phyloP scores from a whole-genome alignment of 805 yeast genomes.

The Zygotorulaspora danielsina region DNA sequence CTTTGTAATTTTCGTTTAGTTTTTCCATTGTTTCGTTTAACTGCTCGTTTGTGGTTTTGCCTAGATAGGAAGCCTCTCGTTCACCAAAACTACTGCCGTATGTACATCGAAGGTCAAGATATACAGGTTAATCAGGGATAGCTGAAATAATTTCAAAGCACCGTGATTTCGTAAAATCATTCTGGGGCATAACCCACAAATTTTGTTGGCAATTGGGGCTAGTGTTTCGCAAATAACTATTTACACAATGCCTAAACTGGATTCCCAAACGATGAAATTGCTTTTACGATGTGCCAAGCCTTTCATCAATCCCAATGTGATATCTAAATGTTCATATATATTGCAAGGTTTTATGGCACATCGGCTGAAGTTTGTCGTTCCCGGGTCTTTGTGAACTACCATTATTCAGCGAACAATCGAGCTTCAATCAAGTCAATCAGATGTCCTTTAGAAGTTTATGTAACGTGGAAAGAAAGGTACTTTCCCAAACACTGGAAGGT shows the following conservation, averaged over 20 bases:
- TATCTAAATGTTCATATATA: neutral
- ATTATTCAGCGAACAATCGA: no score
- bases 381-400: no score
- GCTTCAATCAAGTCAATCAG: no score
- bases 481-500: conserved; percentile 23
- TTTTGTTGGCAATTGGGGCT: no score
- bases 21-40: neutral
- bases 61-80: neutral
- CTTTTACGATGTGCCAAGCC: neutral
- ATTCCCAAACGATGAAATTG: neutral
- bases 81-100: neutral
- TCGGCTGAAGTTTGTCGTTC: no score
- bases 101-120: neutral
- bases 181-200: no score
- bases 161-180: no score
- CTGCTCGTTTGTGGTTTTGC: neutral
- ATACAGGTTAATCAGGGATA: neutral
- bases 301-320: no score
- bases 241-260: neutral
- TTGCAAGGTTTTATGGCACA: neutral
- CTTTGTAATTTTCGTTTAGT: neutral
- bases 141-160: no score
- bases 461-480: conserved; percentile 25
- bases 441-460: conserved; percentile 28
- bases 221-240: neutral